These are phyloP conservation scores for Trifolium repens DNA, from an alignment of 306 rosid genomes.

Conservation along the genomic window DNA sequence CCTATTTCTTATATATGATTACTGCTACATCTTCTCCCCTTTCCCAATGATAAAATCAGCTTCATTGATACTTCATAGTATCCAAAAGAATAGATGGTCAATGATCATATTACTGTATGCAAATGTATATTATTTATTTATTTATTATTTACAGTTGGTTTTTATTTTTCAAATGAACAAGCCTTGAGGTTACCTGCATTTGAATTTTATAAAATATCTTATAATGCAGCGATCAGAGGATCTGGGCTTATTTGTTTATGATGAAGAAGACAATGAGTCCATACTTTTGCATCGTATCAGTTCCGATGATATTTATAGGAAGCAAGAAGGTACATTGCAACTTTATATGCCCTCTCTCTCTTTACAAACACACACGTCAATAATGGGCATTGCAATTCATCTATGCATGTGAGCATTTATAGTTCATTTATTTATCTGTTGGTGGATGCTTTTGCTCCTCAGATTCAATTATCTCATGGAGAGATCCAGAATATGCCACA, in stretches of 20 bases:
- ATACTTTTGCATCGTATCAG: conserved; percentile 85
- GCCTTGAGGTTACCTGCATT: conserved; percentile 15
- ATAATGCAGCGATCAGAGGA: conserved; percentile 86
- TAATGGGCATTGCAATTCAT: conserved; percentile 18
- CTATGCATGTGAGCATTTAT: conserved; percentile 3
- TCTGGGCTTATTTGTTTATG: conserved; percentile 81
- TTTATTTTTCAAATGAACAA: conserved; percentile 20
- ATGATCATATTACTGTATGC: conserved; percentile 8
- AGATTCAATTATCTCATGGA: conserved; percentile 98
- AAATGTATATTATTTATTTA: conserved; percentile 15
- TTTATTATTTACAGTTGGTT: conserved; percentile 2
- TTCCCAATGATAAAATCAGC: background rate
- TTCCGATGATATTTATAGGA: conserved; percentile 83
- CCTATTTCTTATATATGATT: conserved; percentile 18
- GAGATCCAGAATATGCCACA: conserved; percentile 88
- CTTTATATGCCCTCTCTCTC: conserved; percentile 29
- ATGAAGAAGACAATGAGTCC: conserved; percentile 88
- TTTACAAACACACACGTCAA: background rate
- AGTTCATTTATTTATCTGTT: conserved; percentile 18
- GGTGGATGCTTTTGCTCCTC: conserved; percentile 34
- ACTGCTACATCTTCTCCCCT: conserved; percentile 4
- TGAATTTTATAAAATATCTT: conserved; percentile 36
- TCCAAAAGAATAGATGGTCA: conserved; percentile 10
- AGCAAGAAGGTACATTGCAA: conserved; percentile 84
- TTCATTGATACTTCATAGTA: conserved; percentile 1